Evolutionary conservation across 768 basidiomycete species (phyloP).

Genomic region (Serpula lacrymans): DNA sequence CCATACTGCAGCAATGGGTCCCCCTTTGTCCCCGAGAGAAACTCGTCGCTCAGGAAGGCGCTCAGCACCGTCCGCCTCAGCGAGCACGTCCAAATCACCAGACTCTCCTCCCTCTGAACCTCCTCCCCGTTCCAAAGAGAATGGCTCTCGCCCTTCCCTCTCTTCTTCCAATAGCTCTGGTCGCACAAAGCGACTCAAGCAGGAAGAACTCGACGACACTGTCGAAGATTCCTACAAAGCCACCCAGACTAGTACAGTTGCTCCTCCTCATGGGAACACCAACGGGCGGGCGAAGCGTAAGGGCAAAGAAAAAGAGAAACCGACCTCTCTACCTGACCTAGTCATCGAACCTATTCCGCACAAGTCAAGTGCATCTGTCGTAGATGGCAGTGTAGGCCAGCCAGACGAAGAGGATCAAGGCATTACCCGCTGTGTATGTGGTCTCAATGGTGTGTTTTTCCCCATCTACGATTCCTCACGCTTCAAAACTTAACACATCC

Average conservation of each 20-base stretch:
- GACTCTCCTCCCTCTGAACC: conserved; percentile 58
- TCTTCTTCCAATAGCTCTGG: conserved; percentile 36
- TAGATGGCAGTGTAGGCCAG: conserved; percentile 36
- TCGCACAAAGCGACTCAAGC: conserved; percentile 62
- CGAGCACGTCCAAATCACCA: conserved; percentile 70
- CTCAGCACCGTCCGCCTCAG: conserved; percentile 61
- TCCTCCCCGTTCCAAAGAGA: conserved; percentile 39
- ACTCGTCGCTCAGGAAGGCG: conserved; percentile 76
- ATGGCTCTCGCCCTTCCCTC: conserved; percentile 36
- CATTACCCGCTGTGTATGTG: conserved; percentile 83
- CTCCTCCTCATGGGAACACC: conserved; percentile 25
- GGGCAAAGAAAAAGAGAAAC: conserved; percentile 62
- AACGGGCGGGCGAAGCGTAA: conserved; percentile 58
- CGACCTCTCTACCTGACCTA: conserved; percentile 24
- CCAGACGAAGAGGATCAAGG: conserved; percentile 50
- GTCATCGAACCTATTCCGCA: conserved; percentile 23
- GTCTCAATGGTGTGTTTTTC: conserved; percentile 69
- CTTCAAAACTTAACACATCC: conserved; percentile 8
- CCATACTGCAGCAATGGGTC: conserved; percentile 69
- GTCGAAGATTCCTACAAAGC: conserved; percentile 53
- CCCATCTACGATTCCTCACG: conserved; percentile 6
- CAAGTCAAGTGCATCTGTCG: conserved; percentile 24
- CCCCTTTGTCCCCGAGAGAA: conserved; percentile 73
- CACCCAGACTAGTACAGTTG: conserved; percentile 27
- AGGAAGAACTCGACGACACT: conserved; percentile 68